These are phyloP conservation scores for Telfairia occidentalis DNA, from an alignment of 331 rosid genomes.

Conservation along the genomic window DNA sequence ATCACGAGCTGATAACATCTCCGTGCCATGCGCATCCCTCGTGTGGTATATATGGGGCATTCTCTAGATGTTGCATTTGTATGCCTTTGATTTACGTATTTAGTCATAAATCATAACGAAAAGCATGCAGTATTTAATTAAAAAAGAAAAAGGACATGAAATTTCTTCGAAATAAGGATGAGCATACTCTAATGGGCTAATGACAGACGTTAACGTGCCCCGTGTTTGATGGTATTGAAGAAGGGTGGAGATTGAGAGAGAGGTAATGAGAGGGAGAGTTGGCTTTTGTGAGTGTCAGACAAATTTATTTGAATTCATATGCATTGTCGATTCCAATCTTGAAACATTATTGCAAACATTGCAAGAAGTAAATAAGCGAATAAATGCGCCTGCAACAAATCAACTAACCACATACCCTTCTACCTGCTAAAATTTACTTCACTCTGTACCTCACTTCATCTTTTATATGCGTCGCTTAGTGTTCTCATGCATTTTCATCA, in stretches of 20 bases:
- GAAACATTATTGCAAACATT: constrained; percentile 22
- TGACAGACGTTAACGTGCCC: neutral
- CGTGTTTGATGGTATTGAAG: neutral
- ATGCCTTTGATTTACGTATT: neutral
- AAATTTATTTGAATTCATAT: constrained; percentile 7
- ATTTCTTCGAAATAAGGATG: neutral
- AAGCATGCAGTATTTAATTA: no score
- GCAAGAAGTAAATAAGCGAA: constrained; percentile 31
- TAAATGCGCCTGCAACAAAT: constrained; percentile 70
- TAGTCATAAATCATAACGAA: neutral
- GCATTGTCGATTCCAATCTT: constrained; percentile 9
- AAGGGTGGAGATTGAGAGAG: neutral
- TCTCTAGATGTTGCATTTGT: neutral
- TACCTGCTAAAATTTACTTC: constrained; percentile 75
- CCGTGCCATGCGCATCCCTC: neutral
- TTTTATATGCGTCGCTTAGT: constrained; percentile 31
- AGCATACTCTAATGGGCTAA: neutral
- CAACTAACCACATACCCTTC: constrained; percentile 68
- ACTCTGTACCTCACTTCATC: constrained; percentile 19
- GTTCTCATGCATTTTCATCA: constrained; percentile 22
- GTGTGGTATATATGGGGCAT: neutral
- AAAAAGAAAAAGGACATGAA: neutral
- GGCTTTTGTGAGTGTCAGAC: neutral
- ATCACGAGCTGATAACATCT: neutral
- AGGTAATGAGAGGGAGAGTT: constrained; percentile 12